Evolutionary conservation across 495 filamentous ascomycete species (phyloP).

Genomic region (Thermothielavioides terrestris): DNA sequence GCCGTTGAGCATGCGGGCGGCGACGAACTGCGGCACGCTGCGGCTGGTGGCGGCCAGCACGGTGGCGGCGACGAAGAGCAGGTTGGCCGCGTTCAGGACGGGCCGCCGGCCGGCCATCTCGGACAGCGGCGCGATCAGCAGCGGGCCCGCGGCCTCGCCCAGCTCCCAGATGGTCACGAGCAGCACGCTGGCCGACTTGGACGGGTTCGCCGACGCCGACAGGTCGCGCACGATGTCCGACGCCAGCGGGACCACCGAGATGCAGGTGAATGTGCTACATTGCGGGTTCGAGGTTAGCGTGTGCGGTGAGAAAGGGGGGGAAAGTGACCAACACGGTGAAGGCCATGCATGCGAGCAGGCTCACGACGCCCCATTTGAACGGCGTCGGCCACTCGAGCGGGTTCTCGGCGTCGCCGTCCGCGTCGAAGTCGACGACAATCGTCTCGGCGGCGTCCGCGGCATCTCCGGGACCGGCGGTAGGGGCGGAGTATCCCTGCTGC

Average conservation of each 20-base stretch:
- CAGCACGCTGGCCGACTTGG: slow-evolving; percentile 40
- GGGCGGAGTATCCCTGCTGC: slow-evolving; percentile 3
- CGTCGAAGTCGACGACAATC: slow-evolving; percentile 22
- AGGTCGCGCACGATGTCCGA: slow-evolving; percentile 42
- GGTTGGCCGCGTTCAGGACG: slow-evolving; percentile 45
- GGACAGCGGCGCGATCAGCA: slow-evolving; percentile 51
- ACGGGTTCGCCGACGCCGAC: slow-evolving; percentile 22
- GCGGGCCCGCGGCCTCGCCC: slow-evolving; percentile 47
- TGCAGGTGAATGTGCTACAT: slow-evolving; percentile 47
- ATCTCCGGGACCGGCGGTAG: too few species aligned
- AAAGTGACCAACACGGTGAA: slow-evolving; percentile 43
- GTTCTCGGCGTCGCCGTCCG: slow-evolving; percentile 42
- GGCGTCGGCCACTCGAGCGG: slow-evolving; percentile 42
- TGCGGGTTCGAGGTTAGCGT: not conserved
- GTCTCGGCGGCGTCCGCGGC: too few species aligned
- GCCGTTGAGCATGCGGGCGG: slow-evolving; percentile 42
- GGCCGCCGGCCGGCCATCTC: slow-evolving; percentile 49
- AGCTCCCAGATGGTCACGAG: slow-evolving; percentile 54
- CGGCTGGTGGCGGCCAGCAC: slow-evolving; percentile 36
- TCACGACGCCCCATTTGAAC: slow-evolving; percentile 44
- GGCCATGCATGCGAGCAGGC: slow-evolving; percentile 40
- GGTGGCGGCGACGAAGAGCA: slow-evolving; percentile 41
- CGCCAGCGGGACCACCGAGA: slow-evolving; percentile 46
- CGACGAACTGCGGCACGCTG: slow-evolving; percentile 37
- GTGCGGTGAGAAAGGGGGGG: too few species aligned